Percentiles rank a stretch among this genome's conserved stretches.
These are phyloP conservation scores for Marvania coccoides DNA, from an alignment of 139 green algal genomes.

Conservation along the genomic window DNA sequence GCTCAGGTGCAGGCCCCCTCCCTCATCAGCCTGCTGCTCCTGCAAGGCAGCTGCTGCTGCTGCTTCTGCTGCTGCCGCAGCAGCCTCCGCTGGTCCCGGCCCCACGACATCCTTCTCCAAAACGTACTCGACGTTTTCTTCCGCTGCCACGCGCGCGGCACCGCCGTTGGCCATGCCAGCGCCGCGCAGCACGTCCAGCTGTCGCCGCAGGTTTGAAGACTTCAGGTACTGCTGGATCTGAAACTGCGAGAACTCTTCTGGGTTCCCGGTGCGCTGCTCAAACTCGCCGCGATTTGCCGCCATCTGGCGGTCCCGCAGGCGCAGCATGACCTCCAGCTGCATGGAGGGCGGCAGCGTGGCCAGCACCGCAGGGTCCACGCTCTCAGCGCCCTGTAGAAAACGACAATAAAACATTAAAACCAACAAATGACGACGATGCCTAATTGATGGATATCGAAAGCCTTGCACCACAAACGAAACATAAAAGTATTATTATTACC, in stretches of 20 bases:
- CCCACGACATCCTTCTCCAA: conserved; percentile 31
- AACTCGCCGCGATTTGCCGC: conserved; percentile 66
- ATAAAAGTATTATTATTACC: too few species aligned
- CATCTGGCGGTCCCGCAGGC: conserved; percentile 57
- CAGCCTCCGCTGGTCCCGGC: neutral
- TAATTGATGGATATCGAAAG: too few species aligned
- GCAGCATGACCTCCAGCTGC: conserved; percentile 77
- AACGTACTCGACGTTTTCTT: conserved; percentile 61
- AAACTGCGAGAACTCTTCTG: conserved; percentile 43
- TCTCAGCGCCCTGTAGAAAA: too few species aligned
- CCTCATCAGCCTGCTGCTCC: neutral
- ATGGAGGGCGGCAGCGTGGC: conserved; percentile 74
- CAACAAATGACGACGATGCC: too few species aligned
- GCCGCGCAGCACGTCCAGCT: conserved; percentile 34
- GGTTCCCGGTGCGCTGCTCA: conserved; percentile 29
- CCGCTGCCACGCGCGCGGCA: conserved; percentile 41
- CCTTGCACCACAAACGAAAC: too few species aligned
- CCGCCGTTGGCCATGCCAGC: neutral
- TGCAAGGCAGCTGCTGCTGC: neutral
- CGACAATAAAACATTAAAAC: too few species aligned
- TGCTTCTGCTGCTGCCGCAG: neutral
- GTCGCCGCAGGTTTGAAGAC: conserved; percentile 21
- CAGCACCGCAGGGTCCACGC: conserved; percentile 69
- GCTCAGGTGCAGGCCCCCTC: neutral
- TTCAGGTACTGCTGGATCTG: conserved; percentile 82